Evolutionary conservation across 495 filamentous ascomycete species (phyloP).

Genomic region (Evansstolkia leycettana): DNA sequence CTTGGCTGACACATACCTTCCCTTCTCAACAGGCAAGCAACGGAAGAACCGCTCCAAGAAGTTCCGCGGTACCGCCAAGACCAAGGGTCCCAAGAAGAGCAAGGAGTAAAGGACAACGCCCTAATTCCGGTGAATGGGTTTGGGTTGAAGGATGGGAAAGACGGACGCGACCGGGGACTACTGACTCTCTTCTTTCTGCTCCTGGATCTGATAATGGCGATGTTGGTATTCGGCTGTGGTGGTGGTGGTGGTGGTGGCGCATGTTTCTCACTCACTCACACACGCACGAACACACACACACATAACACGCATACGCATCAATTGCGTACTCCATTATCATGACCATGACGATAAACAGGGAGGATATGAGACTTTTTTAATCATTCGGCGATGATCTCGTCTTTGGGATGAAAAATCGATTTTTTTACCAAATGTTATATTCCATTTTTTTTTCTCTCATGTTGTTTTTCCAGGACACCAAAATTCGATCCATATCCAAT

Average conservation of each 20-base stretch:
- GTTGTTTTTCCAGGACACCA: slow-evolving; percentile 1
- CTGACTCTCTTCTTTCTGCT: slow-evolving; percentile 7
- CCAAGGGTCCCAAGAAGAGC: slow-evolving; percentile 74
- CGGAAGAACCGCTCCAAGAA: slow-evolving; percentile 99
- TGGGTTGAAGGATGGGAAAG: background rate
- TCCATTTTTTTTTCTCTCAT: slow-evolving; percentile 1
- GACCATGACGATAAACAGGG: slow-evolving; percentile 3
- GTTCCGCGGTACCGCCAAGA: slow-evolving; percentile 84
- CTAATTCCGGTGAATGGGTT: slow-evolving; percentile 8
- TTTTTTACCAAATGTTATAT: slow-evolving; percentile 1
- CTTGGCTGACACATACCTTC: background rate
- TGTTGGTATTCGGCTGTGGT: background rate
- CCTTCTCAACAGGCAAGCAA: slow-evolving; percentile 73
- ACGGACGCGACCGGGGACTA: slow-evolving; percentile 11
- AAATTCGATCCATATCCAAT: too few species aligned
- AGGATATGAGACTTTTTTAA: slow-evolving; percentile 1
- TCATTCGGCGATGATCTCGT: background rate
- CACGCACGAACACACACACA: too few species aligned
- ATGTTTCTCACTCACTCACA: background rate
- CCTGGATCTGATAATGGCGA: slow-evolving; percentile 7
- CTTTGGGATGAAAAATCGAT: slow-evolving; percentile 1
- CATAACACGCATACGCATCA: background rate
- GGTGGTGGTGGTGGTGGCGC: too few species aligned
- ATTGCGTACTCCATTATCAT: slow-evolving; percentile 1
- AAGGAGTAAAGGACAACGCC: slow-evolving; percentile 30